Evolutionary conservation across 768 basidiomycete genomes (phyloP), one percentile per base, ranked within the genome.

Genomic region (Pulveroboletus sp.): DNA sequence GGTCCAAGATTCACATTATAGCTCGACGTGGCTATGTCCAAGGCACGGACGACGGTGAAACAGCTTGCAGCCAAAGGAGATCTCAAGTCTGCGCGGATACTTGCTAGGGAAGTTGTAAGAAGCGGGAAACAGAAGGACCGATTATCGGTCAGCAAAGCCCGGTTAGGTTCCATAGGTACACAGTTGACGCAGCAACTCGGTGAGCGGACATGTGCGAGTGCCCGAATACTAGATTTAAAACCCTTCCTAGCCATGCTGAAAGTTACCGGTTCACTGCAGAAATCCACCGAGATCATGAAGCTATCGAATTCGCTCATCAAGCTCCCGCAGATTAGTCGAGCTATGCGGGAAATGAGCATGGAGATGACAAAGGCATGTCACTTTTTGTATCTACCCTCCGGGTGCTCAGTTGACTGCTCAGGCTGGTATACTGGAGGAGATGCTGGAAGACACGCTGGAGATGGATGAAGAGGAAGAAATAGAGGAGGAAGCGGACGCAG

Each of bases 251-350:
- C 97, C 0, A 89, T 97, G 87, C 70, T 85, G 54, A 99, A 98
- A 73, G 91, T 98, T 34, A 97, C 97, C 9, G 97, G 97, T n/a
- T 82, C 94, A 6, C 74, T 99, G 52, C 95, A 97, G 71, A 97
- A 94, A 69, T 97, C 94, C 7, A 94, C 95, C 1, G 94, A 98
- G 67, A 97, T 98, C 52, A 98, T 99, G 94, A 98, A 89, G 71
- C 76, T 94, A 35, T 94, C 94, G n/a, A 98, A 95, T 71, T 73
- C 86, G 23, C 78, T 98, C 40, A 75, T 98, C 56, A 94, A 85
- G 60, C 76, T 99, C 14, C 97, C 97, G 16, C 93, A 98, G 66
- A 82, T 98, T 40, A 88, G 86, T 69, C 85, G 83, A 53, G 80
- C 82, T 1, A 99, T 99, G 97, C 81, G 93, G 31, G 89, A 97